Evolutionary conservation across 1,284 basidiomycete species (phyloP).

Genomic region (Mycocalia duriaeana): DNA sequence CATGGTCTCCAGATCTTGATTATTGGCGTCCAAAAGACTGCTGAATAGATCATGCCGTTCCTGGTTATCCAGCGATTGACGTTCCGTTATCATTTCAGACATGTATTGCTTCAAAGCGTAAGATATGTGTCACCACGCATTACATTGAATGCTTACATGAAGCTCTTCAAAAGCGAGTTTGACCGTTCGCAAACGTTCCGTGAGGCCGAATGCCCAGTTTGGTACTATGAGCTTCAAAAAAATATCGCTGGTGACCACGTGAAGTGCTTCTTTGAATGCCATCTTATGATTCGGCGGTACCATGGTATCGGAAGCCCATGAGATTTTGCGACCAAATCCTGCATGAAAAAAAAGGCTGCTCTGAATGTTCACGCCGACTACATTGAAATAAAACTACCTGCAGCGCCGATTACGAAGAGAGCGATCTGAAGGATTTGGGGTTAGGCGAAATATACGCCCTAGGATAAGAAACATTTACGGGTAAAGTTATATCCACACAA

Average conservation of each 20-base stretch:
- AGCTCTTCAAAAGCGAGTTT: constrained; percentile 44
- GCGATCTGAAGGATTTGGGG: constrained; percentile 35
- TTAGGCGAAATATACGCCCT: not conserved
- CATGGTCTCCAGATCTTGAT: constrained; percentile 28
- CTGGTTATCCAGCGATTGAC: constrained; percentile 34
- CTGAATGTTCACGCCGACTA: no score
- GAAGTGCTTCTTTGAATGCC: constrained; percentile 53
- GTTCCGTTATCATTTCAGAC: constrained; percentile 48
- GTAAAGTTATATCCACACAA: constrained; percentile 38
- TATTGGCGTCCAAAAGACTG: constrained; percentile 47
- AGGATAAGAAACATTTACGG: constrained; percentile 28
- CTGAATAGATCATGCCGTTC: constrained; percentile 52
- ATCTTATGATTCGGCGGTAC: constrained; percentile 44
- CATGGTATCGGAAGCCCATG: constrained; percentile 41
- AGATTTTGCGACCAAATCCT: constrained; percentile 50
- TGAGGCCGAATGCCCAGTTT: constrained; percentile 37
- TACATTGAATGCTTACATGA: constrained; percentile 27
- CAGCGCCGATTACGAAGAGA: constrained; percentile 50
- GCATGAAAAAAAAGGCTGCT: not conserved
- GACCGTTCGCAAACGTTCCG: constrained; percentile 31
- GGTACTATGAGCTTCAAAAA: constrained; percentile 41
- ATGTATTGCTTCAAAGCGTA: constrained; percentile 40
- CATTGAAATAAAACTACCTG: constrained; percentile 32
- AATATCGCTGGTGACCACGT: constrained; percentile 40
- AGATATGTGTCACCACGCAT: not conserved